phyloP scores from a whole-genome alignment of 208 protist genomes.

The Crithidia thermophila region DNA sequence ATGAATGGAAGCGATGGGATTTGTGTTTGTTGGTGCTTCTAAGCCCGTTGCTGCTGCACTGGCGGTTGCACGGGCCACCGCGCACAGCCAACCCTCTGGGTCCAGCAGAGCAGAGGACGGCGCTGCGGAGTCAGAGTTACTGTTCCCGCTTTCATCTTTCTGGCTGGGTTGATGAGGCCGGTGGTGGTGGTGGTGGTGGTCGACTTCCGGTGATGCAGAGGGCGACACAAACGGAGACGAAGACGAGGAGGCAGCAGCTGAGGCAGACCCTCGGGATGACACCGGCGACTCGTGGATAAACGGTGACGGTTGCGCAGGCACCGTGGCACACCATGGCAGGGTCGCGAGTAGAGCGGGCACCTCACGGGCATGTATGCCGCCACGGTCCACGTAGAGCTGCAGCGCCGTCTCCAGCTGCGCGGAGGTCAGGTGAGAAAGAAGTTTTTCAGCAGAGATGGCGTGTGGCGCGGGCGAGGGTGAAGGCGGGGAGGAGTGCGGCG shows the following conservation, averaged over 20 bases:
- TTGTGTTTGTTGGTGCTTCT: no score
- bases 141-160: not conserved
- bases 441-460: not conserved
- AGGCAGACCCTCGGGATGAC: no score
- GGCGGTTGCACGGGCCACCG: no score
- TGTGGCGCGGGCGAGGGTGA: not conserved
- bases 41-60: no score
- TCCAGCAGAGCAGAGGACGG: constrained; percentile 10
- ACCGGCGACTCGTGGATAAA: no score
- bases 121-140: no score
- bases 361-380: constrained; percentile 22
- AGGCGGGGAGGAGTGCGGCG: not conserved
- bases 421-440: not conserved
- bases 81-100: constrained; percentile 28
- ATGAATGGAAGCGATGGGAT: not conserved
- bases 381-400: constrained; percentile 38
- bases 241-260: no score
- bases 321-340: constrained; percentile 16
- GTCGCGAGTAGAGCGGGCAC: not conserved
- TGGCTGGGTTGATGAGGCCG: not conserved
- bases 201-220: no score
- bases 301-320: not conserved
- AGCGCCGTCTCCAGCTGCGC: constrained; percentile 31
- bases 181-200: not conserved
- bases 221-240: no score